A percentile compares a stretch with the other conserved stretches of the same genome.
Evolutionary conservation across 1,284 basidiomycete genomes (phyloP).

Genomic region (Apiotrichum montevideense): DNA sequence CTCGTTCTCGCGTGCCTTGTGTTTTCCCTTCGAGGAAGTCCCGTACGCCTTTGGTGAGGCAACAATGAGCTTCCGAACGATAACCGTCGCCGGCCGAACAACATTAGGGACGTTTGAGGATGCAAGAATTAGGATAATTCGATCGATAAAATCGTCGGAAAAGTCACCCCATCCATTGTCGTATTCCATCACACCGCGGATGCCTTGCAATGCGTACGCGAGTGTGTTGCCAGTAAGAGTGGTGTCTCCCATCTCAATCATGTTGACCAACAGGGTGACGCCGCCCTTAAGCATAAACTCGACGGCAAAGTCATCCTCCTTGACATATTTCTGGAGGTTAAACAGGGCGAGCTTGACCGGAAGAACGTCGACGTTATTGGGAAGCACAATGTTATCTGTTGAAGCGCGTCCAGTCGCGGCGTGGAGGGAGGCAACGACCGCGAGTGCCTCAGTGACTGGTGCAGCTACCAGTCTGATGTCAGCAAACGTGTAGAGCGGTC

Average conservation of each 20-base stretch:
- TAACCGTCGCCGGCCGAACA: slow-evolving; percentile 80
- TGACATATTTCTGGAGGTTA: slow-evolving; percentile 76
- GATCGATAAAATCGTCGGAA: slow-evolving; percentile 29
- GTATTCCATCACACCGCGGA: slow-evolving; percentile 37
- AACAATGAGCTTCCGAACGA: slow-evolving; percentile 39
- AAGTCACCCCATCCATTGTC: slow-evolving; percentile 37
- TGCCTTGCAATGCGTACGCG: slow-evolving; percentile 50
- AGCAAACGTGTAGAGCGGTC: neutral
- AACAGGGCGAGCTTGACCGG: slow-evolving; percentile 49
- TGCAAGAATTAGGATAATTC: slow-evolving; percentile 71
- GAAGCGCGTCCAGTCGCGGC: slow-evolving; percentile 10
- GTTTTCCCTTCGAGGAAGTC: slow-evolving; percentile 16
- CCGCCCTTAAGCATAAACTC: slow-evolving; percentile 76
- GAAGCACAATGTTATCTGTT: slow-evolving; percentile 5
- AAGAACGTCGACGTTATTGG: slow-evolving; percentile 28
- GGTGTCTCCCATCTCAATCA: slow-evolving; percentile 57
- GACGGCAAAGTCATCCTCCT: slow-evolving; percentile 82
- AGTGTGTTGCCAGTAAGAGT: slow-evolving; percentile 66
- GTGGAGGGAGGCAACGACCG: slow-evolving; percentile 34
- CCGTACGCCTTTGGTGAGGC: slow-evolving; percentile 22
- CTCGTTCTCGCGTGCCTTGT: slow-evolving; percentile 14
- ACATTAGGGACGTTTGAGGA: slow-evolving; percentile 76
- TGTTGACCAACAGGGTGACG: slow-evolving; percentile 63
- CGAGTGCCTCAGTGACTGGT: slow-evolving; percentile 35
- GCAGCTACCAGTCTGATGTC: slow-evolving; percentile 35